phyloP scores from a whole-genome alignment of 2,329 filamentous ascomycete genomes.

The Colletotrichum destructivum region DNA sequence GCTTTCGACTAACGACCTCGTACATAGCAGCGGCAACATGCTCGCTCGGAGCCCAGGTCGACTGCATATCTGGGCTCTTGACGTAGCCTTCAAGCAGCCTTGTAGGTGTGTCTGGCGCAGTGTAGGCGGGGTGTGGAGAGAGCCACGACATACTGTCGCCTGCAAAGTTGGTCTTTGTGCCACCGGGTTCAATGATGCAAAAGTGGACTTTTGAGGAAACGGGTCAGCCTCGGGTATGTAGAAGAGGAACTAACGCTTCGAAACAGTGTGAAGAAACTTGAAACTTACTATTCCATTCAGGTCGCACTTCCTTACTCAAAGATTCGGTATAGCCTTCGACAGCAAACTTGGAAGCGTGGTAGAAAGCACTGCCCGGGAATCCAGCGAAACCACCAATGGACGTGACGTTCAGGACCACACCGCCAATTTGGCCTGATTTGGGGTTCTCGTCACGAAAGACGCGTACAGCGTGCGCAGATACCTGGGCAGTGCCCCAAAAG shows the following conservation, averaged over 20 bases:
- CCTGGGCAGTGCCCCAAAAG: conserved; percentile 58
- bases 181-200: conserved; percentile 59
- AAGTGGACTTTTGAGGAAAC: conserved; percentile 53
- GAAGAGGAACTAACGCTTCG: neutral
- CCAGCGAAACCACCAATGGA: conserved; percentile 64
- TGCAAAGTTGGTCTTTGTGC: conserved; percentile 54
- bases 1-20: conserved; percentile 10
- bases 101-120: conserved; percentile 49
- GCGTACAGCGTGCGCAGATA: conserved; percentile 54
- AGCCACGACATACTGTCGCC: conserved; percentile 42
- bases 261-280: neutral
- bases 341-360: conserved; percentile 61
- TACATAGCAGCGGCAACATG: conserved; percentile 15
- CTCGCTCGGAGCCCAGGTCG: conserved; percentile 11
- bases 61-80: conserved; percentile 22
- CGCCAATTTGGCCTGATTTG: conserved; percentile 55
- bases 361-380: conserved; percentile 54
- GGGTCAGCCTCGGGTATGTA: neutral
- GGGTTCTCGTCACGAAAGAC: conserved; percentile 56
- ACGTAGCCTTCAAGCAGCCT: conserved; percentile 38
- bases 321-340: conserved; percentile 64
- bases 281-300: conserved; percentile 58
- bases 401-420: conserved; percentile 69
- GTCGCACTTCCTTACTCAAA: conserved; percentile 59
- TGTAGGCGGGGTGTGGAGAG: conserved; percentile 56